phyloP scores from a whole-genome alignment of 148 eudicot genomes.

The Fagopyrum tataricum region DNA sequence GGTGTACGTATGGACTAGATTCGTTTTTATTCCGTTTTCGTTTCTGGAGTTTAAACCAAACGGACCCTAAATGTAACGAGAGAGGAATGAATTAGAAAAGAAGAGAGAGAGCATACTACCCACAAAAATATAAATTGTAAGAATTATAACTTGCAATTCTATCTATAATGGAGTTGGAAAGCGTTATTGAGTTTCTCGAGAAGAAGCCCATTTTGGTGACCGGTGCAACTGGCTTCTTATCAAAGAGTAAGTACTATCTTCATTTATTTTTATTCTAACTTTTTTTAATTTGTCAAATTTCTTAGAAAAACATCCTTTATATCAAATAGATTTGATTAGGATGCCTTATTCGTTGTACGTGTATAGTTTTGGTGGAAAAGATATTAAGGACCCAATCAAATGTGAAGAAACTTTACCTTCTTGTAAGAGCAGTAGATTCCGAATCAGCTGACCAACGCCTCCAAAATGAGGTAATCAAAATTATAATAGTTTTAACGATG shows the following conservation, averaged over 20 bases:
- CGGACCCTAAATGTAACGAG: too few relatives aligned
- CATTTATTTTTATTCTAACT: background rate
- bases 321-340: background rate
- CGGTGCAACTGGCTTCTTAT: slow-evolving; percentile 71
- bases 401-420: slow-evolving; percentile 67
- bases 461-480: slow-evolving; percentile 39
- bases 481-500: background rate
- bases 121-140: too few relatives aligned
- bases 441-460: slow-evolving; percentile 50
- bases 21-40: too few relatives aligned
- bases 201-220: slow-evolving; percentile 46
- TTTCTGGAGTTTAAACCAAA: too few relatives aligned
- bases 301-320: background rate
- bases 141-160: too few relatives aligned
- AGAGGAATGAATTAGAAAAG: too few relatives aligned
- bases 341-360: background rate
- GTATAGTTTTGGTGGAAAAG: slow-evolving; percentile 63
- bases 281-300: background rate
- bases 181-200: slow-evolving; percentile 39
- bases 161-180: slow-evolving; percentile 49
- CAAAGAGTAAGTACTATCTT: slow-evolving; percentile 36
- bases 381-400: slow-evolving; percentile 71
- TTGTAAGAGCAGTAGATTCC: slow-evolving; percentile 54
- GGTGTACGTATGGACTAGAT: too few relatives aligned
- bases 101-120: too few relatives aligned